These are phyloP conservation scores for Fusarium euwallaceae DNA, from an alignment of 2,329 filamentous ascomycete species.

Conservation along the genomic window DNA sequence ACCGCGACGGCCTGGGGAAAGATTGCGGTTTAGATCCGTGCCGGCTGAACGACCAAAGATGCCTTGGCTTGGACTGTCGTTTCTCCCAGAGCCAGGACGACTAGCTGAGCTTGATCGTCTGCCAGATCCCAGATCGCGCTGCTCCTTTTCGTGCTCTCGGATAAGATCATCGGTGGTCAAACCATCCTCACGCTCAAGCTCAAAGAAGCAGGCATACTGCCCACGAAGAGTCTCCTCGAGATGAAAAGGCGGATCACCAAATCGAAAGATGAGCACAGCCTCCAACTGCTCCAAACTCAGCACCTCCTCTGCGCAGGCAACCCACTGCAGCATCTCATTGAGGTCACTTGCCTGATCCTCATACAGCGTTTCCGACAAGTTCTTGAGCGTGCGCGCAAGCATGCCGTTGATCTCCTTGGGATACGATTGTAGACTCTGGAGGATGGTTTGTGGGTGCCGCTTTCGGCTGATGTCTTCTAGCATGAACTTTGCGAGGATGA, in stretches of 20 bases:
- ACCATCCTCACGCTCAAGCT: slow-evolving; percentile 59
- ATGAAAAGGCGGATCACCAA: slow-evolving; percentile 56
- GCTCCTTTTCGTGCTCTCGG: slow-evolving; percentile 53
- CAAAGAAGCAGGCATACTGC: slow-evolving; percentile 62
- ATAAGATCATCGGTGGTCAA: slow-evolving; percentile 58
- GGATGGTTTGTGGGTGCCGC: slow-evolving; percentile 59
- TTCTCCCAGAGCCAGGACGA: slow-evolving; percentile 35
- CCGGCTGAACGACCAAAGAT: slow-evolving; percentile 31
- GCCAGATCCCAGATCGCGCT: slow-evolving; percentile 36
- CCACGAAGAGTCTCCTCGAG: slow-evolving; percentile 59
- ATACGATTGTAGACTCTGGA: slow-evolving; percentile 59
- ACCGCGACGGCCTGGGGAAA: slow-evolving; percentile 32
- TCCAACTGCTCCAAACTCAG: slow-evolving; percentile 61
- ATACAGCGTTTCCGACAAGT: slow-evolving; percentile 56
- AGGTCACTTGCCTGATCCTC: slow-evolving; percentile 56
- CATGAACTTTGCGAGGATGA: slow-evolving; percentile 65
- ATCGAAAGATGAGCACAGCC: slow-evolving; percentile 57
- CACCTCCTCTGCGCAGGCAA: slow-evolving; percentile 59
- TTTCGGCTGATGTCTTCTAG: slow-evolving; percentile 62
- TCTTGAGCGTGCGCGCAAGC: slow-evolving; percentile 56
- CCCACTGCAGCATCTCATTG: slow-evolving; percentile 63
- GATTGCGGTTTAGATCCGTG: slow-evolving; percentile 36
- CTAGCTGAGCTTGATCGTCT: slow-evolving; percentile 40
- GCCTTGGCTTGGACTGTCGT: slow-evolving; percentile 31
- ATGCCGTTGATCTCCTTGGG: slow-evolving; percentile 60